Base-by-base conservation (phyloP, 2,329 filamentous ascomycete genomes). In the Alternaria arbusti region DNA sequence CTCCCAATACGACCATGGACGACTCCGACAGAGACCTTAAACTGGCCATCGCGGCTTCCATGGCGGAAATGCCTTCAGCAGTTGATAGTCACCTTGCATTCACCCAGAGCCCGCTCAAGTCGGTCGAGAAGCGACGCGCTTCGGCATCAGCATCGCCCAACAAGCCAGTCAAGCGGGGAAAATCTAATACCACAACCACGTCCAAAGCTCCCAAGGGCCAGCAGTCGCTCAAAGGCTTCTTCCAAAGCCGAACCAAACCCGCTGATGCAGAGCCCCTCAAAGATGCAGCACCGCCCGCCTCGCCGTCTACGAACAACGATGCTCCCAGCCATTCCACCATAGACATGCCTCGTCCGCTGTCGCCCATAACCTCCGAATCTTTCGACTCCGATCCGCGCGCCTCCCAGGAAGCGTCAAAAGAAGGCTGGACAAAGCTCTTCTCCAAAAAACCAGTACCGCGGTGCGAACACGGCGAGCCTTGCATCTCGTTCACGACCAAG, bases 381-480 rank as follows among this genome's bases (percentile, higher is more conserved):
- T 59, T 66, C 3, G 54, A 68, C 30, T 70, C 73, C 51, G 73
- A 78, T 26, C 74, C 77, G 0, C 69, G 72, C 72, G 61, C 74
- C 70, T 66, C 83, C 79, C 95, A 93, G 77, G 90, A 78, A 76
- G 61, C 74, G 61, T 69, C 83, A 80, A 95, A 93, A 77, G 91
- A 96, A 74, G 91, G 90, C 22, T 98, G 96, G 96, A 90, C 89
- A 5, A 94, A 91, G 76, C 84, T 98, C 13, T 90, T 98, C 65
- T 88, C 90, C 15, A 93, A 91, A 78, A 89, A 91, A 60, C 82
- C 88, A 2, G 85, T 88, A 1, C 96, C 96, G 1, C 87, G 86
- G 61, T 99, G 96, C 76, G 94, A 97, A 71, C 96, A 99, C 75
- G 85, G 89, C 57, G 94, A 98, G 72, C 91, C 92, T 3, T 98